Percentiles rank a stretch among this genome's conserved stretches.
These are phyloP conservation scores for Schizophyllum amplum DNA, from an alignment of 1,284 basidiomycete genomes.

Conservation along the genomic window DNA sequence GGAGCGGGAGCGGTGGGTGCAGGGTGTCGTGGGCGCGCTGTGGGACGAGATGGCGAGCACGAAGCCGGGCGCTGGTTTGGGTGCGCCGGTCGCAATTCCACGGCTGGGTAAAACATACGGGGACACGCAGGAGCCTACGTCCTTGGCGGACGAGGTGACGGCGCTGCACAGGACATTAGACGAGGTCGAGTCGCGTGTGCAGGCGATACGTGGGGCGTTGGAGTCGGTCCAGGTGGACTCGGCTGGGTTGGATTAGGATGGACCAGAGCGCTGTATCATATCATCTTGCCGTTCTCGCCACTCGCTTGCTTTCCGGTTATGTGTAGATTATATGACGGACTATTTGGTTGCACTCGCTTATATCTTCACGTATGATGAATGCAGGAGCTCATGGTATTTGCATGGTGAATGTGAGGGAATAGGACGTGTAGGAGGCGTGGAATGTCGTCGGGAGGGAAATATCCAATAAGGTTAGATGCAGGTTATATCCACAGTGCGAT, in stretches of 20 bases:
- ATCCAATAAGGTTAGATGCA: neutral
- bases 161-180: neutral
- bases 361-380: no score
- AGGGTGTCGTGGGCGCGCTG: conserved; percentile 56
- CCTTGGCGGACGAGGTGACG: conserved; percentile 8
- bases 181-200: neutral
- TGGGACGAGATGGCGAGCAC: conserved; percentile 55
- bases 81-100: neutral
- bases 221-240: neutral
- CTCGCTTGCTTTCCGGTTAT: no score
- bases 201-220: neutral
- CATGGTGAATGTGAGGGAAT: neutral
- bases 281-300: neutral
- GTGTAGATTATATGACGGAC: no score
- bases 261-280: neutral
- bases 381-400: neutral
- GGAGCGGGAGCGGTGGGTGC: conserved; percentile 68
- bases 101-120: conserved; percentile 7
- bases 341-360: neutral
- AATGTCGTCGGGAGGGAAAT: neutral
- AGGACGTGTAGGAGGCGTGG: neutral
- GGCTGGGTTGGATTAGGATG: neutral
- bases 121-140: conserved; percentile 7
- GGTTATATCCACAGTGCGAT: neutral
- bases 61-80: neutral